Percentiles rank a stretch among this genome's conserved stretches.
Conservation (phyloP, 2,329 filamentous ascomycete genomes). For the Fusarium sambucinum region DNA sequence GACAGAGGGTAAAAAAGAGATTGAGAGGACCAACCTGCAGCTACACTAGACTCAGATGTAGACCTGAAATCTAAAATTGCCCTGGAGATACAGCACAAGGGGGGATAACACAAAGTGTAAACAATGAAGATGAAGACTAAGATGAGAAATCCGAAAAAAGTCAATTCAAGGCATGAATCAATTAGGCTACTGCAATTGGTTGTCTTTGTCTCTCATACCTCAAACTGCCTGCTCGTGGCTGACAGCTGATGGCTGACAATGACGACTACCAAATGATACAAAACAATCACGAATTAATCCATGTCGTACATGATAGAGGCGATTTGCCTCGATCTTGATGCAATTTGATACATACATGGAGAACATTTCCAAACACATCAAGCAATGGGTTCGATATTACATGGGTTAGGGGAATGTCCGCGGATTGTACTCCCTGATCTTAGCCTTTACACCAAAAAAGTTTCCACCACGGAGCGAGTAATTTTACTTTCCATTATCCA, state of each 20-base stretch:
- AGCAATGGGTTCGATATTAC: conserved; percentile 11
- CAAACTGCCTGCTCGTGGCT: conserved; percentile 29
- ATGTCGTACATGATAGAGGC: conserved; percentile 12
- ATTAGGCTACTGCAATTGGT: conserved; percentile 16
- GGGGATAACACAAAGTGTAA: conserved; percentile 18
- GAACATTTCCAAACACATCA: conserved; percentile 3
- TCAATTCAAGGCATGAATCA: conserved; percentile 20
- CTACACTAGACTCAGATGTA: conserved; percentile 21
- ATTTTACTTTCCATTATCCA: conserved; percentile 25
- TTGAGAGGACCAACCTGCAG: conserved; percentile 18
- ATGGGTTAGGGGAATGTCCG: conserved; percentile 35
- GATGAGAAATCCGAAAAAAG: conserved; percentile 9
- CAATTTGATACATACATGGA: conserved; percentile 18
- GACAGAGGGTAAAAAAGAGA: conserved; percentile 12
- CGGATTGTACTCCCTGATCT: conserved; percentile 20
- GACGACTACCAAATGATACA: conserved; percentile 16
- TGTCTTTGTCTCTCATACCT: conserved; percentile 11
- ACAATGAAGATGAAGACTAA: conserved; percentile 19
- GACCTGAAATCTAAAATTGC: conserved; percentile 20
- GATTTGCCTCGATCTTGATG: conserved; percentile 30
- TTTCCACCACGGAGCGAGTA: conserved; percentile 10
- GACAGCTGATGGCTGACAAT: conserved; percentile 36
- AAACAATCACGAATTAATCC: conserved; percentile 20
- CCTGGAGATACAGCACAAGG: conserved; percentile 14
- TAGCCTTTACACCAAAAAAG: conserved; percentile 12